Base-by-base conservation (phyloP, 371 early-diverging fungal species). In the Rhizopus sp. region DNA sequence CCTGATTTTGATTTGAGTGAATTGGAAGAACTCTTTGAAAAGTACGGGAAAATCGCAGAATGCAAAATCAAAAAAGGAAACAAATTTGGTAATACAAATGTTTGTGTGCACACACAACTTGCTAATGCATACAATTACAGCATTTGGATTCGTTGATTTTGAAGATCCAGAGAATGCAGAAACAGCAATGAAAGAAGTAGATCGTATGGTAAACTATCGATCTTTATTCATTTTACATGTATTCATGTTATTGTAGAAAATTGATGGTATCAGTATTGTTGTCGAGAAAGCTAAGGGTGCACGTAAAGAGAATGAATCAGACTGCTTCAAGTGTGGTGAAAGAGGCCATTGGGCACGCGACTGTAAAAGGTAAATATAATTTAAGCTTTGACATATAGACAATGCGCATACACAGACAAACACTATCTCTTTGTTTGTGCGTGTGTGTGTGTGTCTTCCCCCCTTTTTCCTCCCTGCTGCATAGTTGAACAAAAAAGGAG, bases 151-250 rank as follows among this genome's bases (percentile, higher is more conserved):
- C 59, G 70, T 85, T 41, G 85, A 85, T 61, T 86, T 83, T 66
- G 75, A 81, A 53, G 82, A 88, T 60, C 69, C 69, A 16, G 83
- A 87, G 34, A 89, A 88, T 63, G 89, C 89, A 39, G 81, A 85
- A 33, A 83, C 85, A 62, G 89, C 90, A 40, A 78, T 89, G 49
- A 76, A 77, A 62, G 81, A 80, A 57, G 73, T 76, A 34, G 78
- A 87, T 60, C 86, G 87, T 5, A 68, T 77, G 63, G 71, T 70
- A 60, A 51, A 58, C 53, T 2, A 38, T 40, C 12, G 17, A 1
- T 7, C 32, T 32, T 23, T 48, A 29, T 33, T 23, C 9, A 10
- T 29, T 7, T 4, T 9, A 31, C n/a, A 31, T 9, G 32, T 47
- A 13, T 5, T 33, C 8, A 41, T 38, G 12, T 42, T 46, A 12